phyloP scores from a whole-genome alignment of 805 yeast genomes.

The Lipomyces chichibuensis region DNA sequence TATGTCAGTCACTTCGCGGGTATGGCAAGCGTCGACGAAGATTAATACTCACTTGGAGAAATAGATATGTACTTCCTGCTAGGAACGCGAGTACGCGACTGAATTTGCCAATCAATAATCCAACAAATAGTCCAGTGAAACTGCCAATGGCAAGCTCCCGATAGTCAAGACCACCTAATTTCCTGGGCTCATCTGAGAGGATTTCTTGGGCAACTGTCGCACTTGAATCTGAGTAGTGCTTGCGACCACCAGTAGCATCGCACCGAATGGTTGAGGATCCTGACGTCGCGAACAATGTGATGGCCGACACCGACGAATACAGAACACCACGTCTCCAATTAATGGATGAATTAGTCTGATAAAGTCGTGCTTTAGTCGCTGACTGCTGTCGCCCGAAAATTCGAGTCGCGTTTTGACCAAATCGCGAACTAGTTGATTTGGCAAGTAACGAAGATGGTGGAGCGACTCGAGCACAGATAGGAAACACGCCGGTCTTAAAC shows the following conservation, averaged over 20 bases:
- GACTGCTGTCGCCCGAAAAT: neutral
- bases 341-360: too few species aligned
- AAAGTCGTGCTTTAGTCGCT: neutral
- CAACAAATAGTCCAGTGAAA: constrained; percentile 57
- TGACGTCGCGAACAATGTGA: neutral
- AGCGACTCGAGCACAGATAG: neutral
- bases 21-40: neutral
- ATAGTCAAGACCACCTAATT: constrained; percentile 48
- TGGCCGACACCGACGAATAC: neutral
- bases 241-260: constrained; percentile 11
- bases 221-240: constrained; percentile 1
- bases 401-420: neutral
- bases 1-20: constrained; percentile 8
- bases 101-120: constrained; percentile 58
- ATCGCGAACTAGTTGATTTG: neutral
- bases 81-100: constrained; percentile 55
- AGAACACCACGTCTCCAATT: neutral
- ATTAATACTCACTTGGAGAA: constrained; percentile 30
- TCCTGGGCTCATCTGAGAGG: constrained; percentile 40
- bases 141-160: constrained; percentile 61
- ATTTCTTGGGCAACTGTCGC: neutral
- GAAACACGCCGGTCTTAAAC: neutral
- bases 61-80: constrained; percentile 48
- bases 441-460: neutral
- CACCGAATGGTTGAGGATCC: neutral